Percentiles rank a stretch among this genome's conserved stretches.
Conservation (phyloP, 2,329 filamentous ascomycete species). For the Pestalotiopsis sp. region DNA sequence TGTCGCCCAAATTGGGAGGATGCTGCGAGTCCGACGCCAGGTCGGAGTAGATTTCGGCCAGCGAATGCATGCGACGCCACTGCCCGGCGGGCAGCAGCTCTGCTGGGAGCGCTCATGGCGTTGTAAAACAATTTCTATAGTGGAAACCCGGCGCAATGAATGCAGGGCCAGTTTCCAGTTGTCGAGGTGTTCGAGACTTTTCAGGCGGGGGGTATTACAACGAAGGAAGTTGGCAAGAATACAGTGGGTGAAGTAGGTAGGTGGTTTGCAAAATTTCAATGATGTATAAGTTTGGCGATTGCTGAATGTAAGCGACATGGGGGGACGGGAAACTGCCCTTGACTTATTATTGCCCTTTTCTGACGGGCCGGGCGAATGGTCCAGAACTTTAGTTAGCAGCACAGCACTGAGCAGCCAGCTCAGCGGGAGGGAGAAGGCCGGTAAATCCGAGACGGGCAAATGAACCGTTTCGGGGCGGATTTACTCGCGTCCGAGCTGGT, state of each 20-base stretch:
- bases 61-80: constrained; percentile 54
- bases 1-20: constrained; percentile 51
- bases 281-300: constrained; percentile 4
- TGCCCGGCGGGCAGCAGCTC: constrained; percentile 58
- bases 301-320: constrained; percentile 1
- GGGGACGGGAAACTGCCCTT: not conserved
- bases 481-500: not conserved
- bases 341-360: not conserved
- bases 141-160: not conserved
- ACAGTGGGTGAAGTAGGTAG: not conserved
- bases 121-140: not conserved
- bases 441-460: constrained; percentile 5
- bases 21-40: constrained; percentile 46
- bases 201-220: not conserved
- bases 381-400: not conserved
- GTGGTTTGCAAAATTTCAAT: not conserved
- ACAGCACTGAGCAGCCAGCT: not conserved
- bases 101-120: constrained; percentile 47
- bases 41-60: constrained; percentile 49
- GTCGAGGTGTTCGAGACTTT: not conserved
- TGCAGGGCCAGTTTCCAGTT: not conserved
- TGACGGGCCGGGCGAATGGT: not conserved
- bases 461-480: not conserved
- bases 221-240: not conserved
- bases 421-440: not conserved